These are phyloP conservation scores for Onygenales sp. DNA, from an alignment of 2,329 filamentous ascomycete genomes.

Conservation along the genomic window DNA sequence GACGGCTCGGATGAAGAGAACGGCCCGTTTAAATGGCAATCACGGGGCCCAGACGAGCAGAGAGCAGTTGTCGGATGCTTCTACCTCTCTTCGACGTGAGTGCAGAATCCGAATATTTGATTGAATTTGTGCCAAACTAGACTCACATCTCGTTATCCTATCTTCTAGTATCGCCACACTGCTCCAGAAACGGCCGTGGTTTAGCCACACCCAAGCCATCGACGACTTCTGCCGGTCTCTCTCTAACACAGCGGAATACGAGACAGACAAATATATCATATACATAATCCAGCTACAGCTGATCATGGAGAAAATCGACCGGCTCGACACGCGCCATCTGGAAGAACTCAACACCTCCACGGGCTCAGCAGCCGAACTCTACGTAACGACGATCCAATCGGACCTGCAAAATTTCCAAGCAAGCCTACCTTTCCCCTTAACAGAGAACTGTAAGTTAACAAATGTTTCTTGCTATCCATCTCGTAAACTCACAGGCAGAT, in stretches of 20 bases:
- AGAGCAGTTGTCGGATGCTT: constrained; percentile 36
- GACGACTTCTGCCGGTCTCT: constrained; percentile 29
- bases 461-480: no score
- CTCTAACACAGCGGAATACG: constrained; percentile 20
- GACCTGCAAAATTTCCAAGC: constrained; percentile 25
- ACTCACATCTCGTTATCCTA: neutral
- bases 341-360: constrained; percentile 10
- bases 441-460: constrained; percentile 20
- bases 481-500: no score
- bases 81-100: constrained; percentile 34
- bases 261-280: constrained; percentile 27
- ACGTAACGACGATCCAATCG: constrained; percentile 20
- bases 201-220: constrained; percentile 25
- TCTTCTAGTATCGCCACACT: constrained; percentile 24
- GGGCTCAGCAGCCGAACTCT: constrained; percentile 17
- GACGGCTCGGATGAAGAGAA: constrained; percentile 14
- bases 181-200: constrained; percentile 30
- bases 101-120: neutral
- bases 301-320: constrained; percentile 30
- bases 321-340: constrained; percentile 11
- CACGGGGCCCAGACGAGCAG: constrained; percentile 32
- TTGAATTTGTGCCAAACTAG: neutral
- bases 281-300: constrained; percentile 29
- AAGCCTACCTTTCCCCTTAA: constrained; percentile 19
- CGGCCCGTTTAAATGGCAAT: constrained; percentile 2